Conservation (phyloP, 1,284 basidiomycete species). For the Tremellales sp. region DNA sequence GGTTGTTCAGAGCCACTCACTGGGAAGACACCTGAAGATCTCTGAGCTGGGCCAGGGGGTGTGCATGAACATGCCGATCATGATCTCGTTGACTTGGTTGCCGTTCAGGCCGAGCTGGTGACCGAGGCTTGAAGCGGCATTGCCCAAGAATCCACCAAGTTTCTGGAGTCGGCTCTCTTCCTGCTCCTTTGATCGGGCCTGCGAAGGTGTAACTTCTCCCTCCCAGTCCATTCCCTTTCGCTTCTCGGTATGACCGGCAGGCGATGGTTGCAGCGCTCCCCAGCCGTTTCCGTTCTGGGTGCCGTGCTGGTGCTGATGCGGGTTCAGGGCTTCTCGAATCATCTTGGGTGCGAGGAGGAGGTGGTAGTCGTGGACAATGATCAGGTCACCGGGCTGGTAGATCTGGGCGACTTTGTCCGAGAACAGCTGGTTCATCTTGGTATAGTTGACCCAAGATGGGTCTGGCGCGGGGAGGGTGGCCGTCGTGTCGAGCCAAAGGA, state of each 20-base stretch:
- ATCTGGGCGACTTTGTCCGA: conserved; percentile 69
- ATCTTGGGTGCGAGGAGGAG: conserved; percentile 84
- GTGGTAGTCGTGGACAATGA: conserved; percentile 91
- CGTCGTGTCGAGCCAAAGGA: conserved; percentile 87
- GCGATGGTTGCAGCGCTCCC: conserved; percentile 23
- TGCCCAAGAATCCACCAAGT: conserved; percentile 26
- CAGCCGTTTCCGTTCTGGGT: conserved; percentile 9
- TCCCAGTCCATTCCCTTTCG: conserved; percentile 36
- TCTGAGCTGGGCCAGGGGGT: conserved; percentile 97
- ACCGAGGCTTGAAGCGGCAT: conserved; percentile 26
- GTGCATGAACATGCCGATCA: conserved; percentile 91
- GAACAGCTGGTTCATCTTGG: conserved; percentile 80
- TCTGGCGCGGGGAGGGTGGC: conserved; percentile 57
- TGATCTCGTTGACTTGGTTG: conserved; percentile 36
- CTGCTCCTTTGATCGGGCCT: conserved; percentile 8
- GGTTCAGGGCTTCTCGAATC: conserved; percentile 70
- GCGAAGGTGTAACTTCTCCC: conserved; percentile 3
- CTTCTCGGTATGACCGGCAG: conserved; percentile 20
- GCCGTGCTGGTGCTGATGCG: conserved; percentile 50
- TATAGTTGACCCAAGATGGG: conserved; percentile 75
- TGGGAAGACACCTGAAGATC: conserved; percentile 88
- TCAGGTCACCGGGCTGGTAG: conserved; percentile 82
- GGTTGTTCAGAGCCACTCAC: conserved; percentile 50
- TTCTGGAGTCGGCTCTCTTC: conserved; percentile 13
- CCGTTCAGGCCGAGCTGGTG: conserved; percentile 17